These are phyloP conservation scores for Globisporangium echinulatum DNA, from an alignment of 352 stramenopile genomes.

Conservation along the genomic window DNA sequence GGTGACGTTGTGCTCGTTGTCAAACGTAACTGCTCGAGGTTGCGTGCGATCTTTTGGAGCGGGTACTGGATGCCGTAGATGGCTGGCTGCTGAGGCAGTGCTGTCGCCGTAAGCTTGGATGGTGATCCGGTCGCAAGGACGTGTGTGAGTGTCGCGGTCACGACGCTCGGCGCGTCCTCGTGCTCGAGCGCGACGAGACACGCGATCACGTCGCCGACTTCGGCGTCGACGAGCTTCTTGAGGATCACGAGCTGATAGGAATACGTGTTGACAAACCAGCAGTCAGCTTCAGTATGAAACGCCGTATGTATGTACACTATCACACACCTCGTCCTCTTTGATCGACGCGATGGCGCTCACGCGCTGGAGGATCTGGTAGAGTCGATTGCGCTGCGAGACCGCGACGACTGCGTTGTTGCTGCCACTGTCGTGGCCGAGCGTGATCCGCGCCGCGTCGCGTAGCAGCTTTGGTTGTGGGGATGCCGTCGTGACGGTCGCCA, in stretches of 20 bases:
- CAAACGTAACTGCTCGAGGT: slow-evolving; percentile 38
- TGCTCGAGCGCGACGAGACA: slow-evolving; percentile 46
- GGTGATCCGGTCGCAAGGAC: slow-evolving; percentile 50
- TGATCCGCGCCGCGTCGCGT: slow-evolving; percentile 51
- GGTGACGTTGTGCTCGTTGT: slow-evolving; percentile 15
- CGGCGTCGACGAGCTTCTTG: slow-evolving; percentile 67
- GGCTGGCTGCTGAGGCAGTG: slow-evolving; percentile 29
- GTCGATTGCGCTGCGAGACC: slow-evolving; percentile 40
- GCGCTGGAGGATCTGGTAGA: slow-evolving; percentile 65
- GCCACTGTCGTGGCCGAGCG: slow-evolving; percentile 28
- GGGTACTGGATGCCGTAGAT: slow-evolving; percentile 67
- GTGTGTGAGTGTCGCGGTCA: slow-evolving; percentile 27
- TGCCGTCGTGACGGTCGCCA: slow-evolving; percentile 10
- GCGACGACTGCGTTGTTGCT: slow-evolving; percentile 28
- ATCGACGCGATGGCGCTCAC: slow-evolving; percentile 38
- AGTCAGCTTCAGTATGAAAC: too few relatives aligned
- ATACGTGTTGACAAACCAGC: not conserved
- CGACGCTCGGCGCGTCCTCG: slow-evolving; percentile 19
- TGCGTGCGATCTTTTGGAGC: slow-evolving; percentile 61
- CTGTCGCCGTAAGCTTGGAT: slow-evolving; percentile 33
- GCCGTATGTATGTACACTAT: too few relatives aligned
- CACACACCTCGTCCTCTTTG: slow-evolving; percentile 49
- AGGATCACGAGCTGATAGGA: slow-evolving; percentile 38
- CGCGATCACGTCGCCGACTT: slow-evolving; percentile 65
- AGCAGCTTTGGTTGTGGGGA: slow-evolving; percentile 5